Evolutionary conservation across 306 rosid species (phyloP), one percentile per base, ranked within the genome.

Genomic region (Ormosia semicastrata): DNA sequence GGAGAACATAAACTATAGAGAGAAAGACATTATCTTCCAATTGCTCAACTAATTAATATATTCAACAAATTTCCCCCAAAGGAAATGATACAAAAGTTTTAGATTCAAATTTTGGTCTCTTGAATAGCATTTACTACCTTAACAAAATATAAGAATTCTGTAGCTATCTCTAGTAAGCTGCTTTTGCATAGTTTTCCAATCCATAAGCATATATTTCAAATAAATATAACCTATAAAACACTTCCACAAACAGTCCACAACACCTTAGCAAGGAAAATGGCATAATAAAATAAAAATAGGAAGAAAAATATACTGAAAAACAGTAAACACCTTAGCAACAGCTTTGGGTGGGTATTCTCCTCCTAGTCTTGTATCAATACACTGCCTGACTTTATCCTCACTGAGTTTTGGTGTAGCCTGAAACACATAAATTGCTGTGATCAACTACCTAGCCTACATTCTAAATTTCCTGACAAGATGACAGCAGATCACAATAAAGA

Each of bases 361-460:
- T 17, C 92, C 92, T 3, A 93, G 91, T 87, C 92, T 91, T 73
- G 94, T 75, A 82, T 94, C 98, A 84, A 94, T 85, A 58, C 97
- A 94, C 79, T 91, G 97, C 88, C 87, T 90, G 78, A 93, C 98
- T 85, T 94, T 91, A 82, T 94, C 98, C 73, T 94, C 98, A 41
- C 98, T 91, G 53, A 94, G 98, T 85, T 90, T 94, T 58, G 98
- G 98, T 30, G 97, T 93, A 82, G 98, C 97, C 98, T 94, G 85
- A 73, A 64, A 91, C 77, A 68, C 59, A 69, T 37, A 73, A 67
- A 72, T 53, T 79, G 46, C 34, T n/a, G 39, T 30, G 65, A 78
- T 90, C 83, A 88, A 89, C 77, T 74, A 78, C 47, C 64, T 34
- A 79, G 11, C 60, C 71, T 58, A 34, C n/a, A 47, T 33, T 32